Base-by-base conservation (phyloP, 768 basidiomycete genomes). In the Lactarius psammicola region DNA sequence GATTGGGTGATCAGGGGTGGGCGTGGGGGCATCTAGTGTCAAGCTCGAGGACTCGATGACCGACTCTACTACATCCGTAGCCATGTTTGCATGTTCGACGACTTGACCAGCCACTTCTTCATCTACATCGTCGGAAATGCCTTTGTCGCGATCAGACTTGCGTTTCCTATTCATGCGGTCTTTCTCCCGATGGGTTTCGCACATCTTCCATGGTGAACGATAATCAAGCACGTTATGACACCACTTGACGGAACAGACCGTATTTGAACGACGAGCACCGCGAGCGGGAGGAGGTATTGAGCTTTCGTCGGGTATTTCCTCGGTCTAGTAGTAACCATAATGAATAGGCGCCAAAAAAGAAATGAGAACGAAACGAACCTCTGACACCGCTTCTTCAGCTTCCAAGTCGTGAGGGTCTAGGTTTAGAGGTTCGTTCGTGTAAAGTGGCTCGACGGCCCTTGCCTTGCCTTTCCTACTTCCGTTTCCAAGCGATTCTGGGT, bases 221-320 rank as follows among this genome's bases (percentile, higher is more conserved):
- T 79, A 78, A 17, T 75, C 68, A 17, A 84, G 74, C 20, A 83
- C 73, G 62, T 84, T 84, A 40, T 76, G 72, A 64, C 83, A 84
- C 40, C 67, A 71, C 49, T 76, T 76, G 58, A 78, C 76, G 26
- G 74, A 73, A 66, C 82, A 83, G 33, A 76, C 74, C 42, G 76
- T 74, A 68, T 76, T 78, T 51, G 73, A 75, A 40, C 77, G 73
- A 30, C 74, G 73, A 23, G 67, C 69, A 26, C 76, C 76, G 6
- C 76, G 75, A 49, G 73, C 75, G 5, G 75, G 69, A 20, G 63
- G 72, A 59, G 72, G 74, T 59, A 71, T 68, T 23, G 72, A n/a
- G 56, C 34, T 13, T 55, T 68, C 57, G 54, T 69, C 61, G 26
- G 62, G 23, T 42, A 67, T 34, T 44, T 67, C 54, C n/a, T 66